Conservation (phyloP, 1,284 basidiomycete species). For the Pyrrhoderma noxium region DNA sequence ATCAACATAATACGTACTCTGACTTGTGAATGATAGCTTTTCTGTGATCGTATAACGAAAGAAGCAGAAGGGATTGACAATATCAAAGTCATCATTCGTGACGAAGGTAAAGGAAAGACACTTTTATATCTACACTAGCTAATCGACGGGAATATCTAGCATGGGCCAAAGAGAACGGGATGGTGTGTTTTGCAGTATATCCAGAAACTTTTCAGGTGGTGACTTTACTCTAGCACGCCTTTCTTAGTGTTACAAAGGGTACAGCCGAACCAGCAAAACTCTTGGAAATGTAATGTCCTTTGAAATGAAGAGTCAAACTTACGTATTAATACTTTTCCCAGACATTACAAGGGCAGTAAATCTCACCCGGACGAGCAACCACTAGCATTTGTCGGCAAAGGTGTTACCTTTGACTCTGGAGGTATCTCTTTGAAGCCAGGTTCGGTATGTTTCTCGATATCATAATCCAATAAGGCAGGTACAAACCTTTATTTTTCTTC, state of each 20-base stretch:
- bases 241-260: conserved; percentile 84
- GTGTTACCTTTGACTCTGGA: conserved; percentile 85
- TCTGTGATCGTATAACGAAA: conserved; percentile 62
- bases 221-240: conserved; percentile 60
- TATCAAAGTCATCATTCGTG: conserved; percentile 64
- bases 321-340: conserved; percentile 30
- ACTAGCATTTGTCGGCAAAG: conserved; percentile 81
- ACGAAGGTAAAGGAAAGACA: conserved; percentile 48
- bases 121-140: background rate
- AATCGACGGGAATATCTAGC: conserved; percentile 29
- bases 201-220: too few relatives aligned
- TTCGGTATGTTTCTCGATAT: conserved; percentile 43
- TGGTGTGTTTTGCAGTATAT: conserved; percentile 43
- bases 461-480: background rate
- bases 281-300: conserved; percentile 62
- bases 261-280: conserved; percentile 81
- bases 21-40: conserved; percentile 36
- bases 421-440: conserved; percentile 82
- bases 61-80: conserved; percentile 65
- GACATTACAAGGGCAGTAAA: conserved; percentile 74
- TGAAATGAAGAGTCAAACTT: too few relatives aligned
- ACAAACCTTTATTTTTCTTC: conserved; percentile 4
- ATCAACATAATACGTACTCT: too few relatives aligned
- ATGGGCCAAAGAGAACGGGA: conserved; percentile 78
- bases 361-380: conserved; percentile 46